Evolutionary conservation across 192 early-diverging fungal species (phyloP), one percentile per base, ranked within the genome.

Genomic region (Linnemannia exigua): DNA sequence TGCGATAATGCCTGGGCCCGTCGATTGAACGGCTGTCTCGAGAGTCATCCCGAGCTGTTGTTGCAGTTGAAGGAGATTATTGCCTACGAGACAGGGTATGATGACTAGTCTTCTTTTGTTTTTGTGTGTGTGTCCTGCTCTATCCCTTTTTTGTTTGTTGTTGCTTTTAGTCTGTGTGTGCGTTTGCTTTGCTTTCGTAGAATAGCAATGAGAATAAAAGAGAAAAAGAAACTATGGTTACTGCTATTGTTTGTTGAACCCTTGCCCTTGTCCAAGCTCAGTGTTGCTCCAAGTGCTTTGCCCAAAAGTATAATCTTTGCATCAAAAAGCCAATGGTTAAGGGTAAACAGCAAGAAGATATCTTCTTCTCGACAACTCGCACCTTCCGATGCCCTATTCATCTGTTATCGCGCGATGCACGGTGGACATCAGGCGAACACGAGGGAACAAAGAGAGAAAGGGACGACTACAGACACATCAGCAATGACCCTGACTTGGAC

Each of bases 31-130:
- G 41, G 74, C 33, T 85, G 83, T 76, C 77, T 85, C 2, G 83
- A 85, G 35, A 85, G 72, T 54, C 58, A 85, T n/a, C 83, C 83
- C 17, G 83, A 85, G 46, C 48, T 79, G 47, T 19, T 85, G 28
- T 46, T 85, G 68, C 83, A 85, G 31, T 74, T 85, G 58, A 85
- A 85, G 48, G 83, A 85, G 25, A 85, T 85, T 61, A 38, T 85
- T 3, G 83, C 83, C 22, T 85, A 85, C 28, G 83, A 85, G 47
- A 73, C 76, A 15, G 83, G 68, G 6, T 85, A 79, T 7, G 83
- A 85, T 31, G 72, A 61, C 67, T 84, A 73, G 68, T 38, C 20
- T 38, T 46, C 1, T 50, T n/a, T 48, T 67, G 28, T 33, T 50
- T 46, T n/a, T 5, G 19, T 35, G 28, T 44, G 41, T 3, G 3